Evolutionary conservation across 2,329 filamentous ascomycete species (phyloP).

Genomic region (Xylariaceae sp.): DNA sequence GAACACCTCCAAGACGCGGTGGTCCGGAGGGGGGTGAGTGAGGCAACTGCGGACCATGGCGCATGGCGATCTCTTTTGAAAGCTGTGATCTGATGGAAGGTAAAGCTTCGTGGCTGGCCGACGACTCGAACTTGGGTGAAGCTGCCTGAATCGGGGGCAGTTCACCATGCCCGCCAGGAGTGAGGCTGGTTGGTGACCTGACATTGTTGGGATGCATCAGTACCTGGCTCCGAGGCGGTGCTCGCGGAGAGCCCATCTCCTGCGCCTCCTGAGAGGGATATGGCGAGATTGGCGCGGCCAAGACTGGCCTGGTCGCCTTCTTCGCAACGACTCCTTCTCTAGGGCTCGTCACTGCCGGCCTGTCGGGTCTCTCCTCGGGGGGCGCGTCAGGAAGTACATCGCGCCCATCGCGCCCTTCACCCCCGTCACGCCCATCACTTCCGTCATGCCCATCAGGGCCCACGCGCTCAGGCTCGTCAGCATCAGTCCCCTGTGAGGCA

Average conservation of each 20-base stretch:
- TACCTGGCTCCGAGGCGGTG: slow-evolving; percentile 17
- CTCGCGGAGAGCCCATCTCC: slow-evolving; percentile 19
- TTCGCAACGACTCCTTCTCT: slow-evolving; percentile 13
- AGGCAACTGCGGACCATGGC: slow-evolving; percentile 18
- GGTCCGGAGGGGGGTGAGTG: slow-evolving; percentile 27
- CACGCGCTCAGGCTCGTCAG: slow-evolving; percentile 10
- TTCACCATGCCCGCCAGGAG: slow-evolving; percentile 21
- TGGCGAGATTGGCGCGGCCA: slow-evolving; percentile 23
- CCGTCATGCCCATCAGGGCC: slow-evolving; percentile 6
- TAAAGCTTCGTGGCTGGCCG: slow-evolving; percentile 27
- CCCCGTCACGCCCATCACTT: not conserved
- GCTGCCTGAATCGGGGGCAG: slow-evolving; percentile 28
- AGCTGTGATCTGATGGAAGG: slow-evolving; percentile 30
- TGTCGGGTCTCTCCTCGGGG: too few species aligned
- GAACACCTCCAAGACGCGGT: slow-evolving; percentile 24
- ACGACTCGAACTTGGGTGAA: slow-evolving; percentile 31
- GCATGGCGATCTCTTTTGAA: slow-evolving; percentile 22
- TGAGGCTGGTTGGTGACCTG: slow-evolving; percentile 27
- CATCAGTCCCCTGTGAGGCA: slow-evolving; percentile 13
- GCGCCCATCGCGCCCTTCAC: slow-evolving; percentile 10
- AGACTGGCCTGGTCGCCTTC: slow-evolving; percentile 16
- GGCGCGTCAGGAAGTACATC: too few species aligned
- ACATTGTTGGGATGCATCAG: slow-evolving; percentile 24
- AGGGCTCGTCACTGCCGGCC: slow-evolving; percentile 7
- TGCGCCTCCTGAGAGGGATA: slow-evolving; percentile 17